Evolutionary conservation across 1,139 yeast species (phyloP), one percentile per base, ranked within the genome.

Genomic region (Pichia sp.): DNA sequence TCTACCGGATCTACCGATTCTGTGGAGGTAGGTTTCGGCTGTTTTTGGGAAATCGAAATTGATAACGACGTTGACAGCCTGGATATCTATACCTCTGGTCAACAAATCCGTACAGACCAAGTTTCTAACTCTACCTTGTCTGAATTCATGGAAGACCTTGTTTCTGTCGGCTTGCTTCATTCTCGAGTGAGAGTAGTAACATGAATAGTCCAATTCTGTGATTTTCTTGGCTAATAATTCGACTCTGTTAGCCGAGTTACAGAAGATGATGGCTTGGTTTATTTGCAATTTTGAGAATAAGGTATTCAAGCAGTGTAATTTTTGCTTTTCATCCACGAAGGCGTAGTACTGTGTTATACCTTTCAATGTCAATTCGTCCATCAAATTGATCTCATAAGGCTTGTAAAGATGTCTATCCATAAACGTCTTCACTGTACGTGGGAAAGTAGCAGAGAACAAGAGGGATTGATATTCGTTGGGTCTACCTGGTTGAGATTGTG

Each of bases 21-120:
- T 87, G 73, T 93, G 99, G 63, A 93, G 80, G 70, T 93, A 93
- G 43, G 98, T 93, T 72, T 93, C 99, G 10, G 98, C 97, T 54
- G 88, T 90, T 71, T 93, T 93, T 57, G 99, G 99, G 83, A 93
- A 93, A 72, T 93, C 99, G 70, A 93, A 95, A 73, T 93, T 93
- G 65, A 93, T 88, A 52, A 93, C 99, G 47, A 93, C 99, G 66
- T 95, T 95, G 59, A 93, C 99, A 12, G 98, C 98, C 72, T 95
- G 99, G 63, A 93, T 93, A 77, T 93, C 99, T 64, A 93, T 93
- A 82, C 99, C 99, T 79, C 99, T 88, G 39, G 99, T 93, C 62
- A 95, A 80, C 60, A 93, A 78, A 74, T 95, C 99, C 0, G 98
- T 88, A 73, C 99, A 93, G 40, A 93, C 99, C 65, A 93, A 79